phyloP scores from a whole-genome alignment of 192 early-diverging fungal species.

The Irineochytrium annulatum region DNA sequence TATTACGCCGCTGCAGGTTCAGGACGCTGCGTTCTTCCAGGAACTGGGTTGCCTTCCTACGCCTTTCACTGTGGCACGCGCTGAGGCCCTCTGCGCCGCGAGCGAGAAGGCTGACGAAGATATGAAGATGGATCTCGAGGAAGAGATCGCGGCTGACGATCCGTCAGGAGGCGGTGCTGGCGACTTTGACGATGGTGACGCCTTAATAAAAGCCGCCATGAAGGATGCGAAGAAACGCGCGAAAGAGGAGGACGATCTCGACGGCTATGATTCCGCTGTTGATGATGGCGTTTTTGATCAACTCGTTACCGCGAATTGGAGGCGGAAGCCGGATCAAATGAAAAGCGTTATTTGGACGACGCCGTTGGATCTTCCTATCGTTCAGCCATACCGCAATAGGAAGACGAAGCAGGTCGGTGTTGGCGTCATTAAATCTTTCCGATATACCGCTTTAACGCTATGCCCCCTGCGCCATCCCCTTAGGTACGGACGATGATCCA shows the following conservation, averaged over 20 bases:
- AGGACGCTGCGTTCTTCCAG: conserved; percentile 28
- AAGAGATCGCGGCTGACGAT: conserved; percentile 9
- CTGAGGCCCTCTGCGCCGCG: not conserved
- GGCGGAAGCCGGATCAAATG: conserved; percentile 54
- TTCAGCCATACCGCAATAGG: conserved; percentile 90
- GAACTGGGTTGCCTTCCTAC: conserved; percentile 35
- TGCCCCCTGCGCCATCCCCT: too few species aligned
- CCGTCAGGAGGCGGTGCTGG: too few species aligned
- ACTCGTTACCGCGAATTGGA: too few species aligned
- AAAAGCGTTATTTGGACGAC: conserved; percentile 95
- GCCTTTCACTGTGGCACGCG: conserved; percentile 24
- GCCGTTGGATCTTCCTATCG: conserved; percentile 86
- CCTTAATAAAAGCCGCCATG: conserved; percentile 11
- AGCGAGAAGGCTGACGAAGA: conserved; percentile 2
- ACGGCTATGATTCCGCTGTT: conserved; percentile 18
- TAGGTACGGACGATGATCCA: conserved; percentile 82
- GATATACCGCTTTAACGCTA: too few species aligned
- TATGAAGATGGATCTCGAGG: not conserved
- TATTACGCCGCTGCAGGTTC: conserved; percentile 40
- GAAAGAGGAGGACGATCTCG: not conserved
- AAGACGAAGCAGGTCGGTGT: conserved; percentile 43
- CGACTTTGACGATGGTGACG: too few species aligned
- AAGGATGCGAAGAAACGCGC: conserved; percentile 21
- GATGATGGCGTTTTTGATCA: conserved; percentile 4
- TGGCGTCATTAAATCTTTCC: too few species aligned